Evolutionary conservation across 805 yeast genomes (phyloP).

Genomic region (Maudiozyma barnettii): DNA sequence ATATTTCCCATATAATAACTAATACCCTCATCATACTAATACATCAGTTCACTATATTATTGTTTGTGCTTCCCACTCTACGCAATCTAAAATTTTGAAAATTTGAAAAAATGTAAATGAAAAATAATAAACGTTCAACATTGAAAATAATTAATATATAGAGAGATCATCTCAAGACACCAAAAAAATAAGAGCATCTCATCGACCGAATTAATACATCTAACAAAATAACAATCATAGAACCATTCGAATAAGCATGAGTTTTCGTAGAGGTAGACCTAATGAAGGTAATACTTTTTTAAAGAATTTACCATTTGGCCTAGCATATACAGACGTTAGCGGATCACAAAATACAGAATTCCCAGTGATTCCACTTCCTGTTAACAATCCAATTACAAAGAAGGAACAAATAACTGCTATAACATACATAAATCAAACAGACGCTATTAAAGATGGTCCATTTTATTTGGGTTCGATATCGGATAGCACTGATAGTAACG

Average conservation of each 20-base stretch:
- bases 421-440: conserved; percentile 43
- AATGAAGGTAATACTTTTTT: conserved; percentile 33
- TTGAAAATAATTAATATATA: no score
- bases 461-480: conserved; percentile 57
- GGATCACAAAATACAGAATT: conserved; percentile 31
- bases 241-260: conserved; percentile 31
- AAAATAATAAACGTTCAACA: no score
- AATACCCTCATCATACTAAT: no score
- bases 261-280: conserved; percentile 39
- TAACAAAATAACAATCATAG: not conserved
- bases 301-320: conserved; percentile 54
- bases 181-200: no score
- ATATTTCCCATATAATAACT: no score
- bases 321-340: conserved; percentile 54
- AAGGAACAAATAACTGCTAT: conserved; percentile 44
- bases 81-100: no score
- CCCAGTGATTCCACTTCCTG: conserved; percentile 46
- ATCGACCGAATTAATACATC: no score
- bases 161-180: no score
- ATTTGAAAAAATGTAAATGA: no score
- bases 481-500: conserved; percentile 35
- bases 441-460: conserved; percentile 52
- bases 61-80: no score
- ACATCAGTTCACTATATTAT: no score
- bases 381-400: conserved; percentile 44